phyloP scores from a whole-genome alignment of 2,329 filamentous ascomycete species.

The Aspergillus vadensis region DNA sequence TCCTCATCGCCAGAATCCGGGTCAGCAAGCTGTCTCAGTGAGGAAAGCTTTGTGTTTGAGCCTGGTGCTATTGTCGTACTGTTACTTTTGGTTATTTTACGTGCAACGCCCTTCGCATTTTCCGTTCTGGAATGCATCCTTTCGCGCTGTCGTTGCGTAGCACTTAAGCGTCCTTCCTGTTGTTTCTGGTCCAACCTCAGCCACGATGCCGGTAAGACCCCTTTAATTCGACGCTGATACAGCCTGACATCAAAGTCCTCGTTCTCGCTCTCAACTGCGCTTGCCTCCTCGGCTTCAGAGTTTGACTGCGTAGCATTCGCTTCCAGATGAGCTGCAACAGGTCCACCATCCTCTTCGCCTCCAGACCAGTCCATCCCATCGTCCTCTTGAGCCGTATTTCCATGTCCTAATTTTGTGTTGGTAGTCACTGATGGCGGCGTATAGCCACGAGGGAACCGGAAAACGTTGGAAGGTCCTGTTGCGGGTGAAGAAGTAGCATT shows the following conservation, averaged over 20 bases:
- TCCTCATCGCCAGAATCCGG: conserved; percentile 36
- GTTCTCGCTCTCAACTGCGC: conserved; percentile 5
- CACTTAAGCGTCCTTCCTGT: conserved; percentile 26
- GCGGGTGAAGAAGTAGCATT: conserved; percentile 30
- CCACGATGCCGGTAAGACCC: conserved; percentile 54
- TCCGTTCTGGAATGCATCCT: conserved; percentile 21
- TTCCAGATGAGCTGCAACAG: conserved; percentile 22
- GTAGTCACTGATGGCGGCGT: conserved; percentile 33
- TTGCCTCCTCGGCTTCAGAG: conserved; percentile 19
- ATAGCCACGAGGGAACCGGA: conserved; percentile 42
- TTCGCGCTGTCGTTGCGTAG: conserved; percentile 25
- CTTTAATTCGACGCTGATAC: conserved; percentile 47
- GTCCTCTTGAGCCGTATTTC: conserved; percentile 22
- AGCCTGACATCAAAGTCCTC: conserved; percentile 34
- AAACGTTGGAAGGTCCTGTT: conserved; percentile 27
- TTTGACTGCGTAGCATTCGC: conserved; percentile 19
- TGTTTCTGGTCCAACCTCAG: conserved; percentile 44
- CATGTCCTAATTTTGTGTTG: conserved; percentile 25
- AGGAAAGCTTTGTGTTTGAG: conserved; percentile 16
- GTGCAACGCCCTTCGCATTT: conserved; percentile 38
- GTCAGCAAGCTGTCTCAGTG: conserved; percentile 29
- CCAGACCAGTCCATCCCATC: conserved; percentile 17
- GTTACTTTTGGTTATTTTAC: conserved; percentile 32
- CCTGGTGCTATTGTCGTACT: conserved; percentile 18
- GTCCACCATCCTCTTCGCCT: conserved; percentile 18